phyloP scores from a whole-genome alignment of 169 alveolate genomes.

The Eimeria acervulina region DNA sequence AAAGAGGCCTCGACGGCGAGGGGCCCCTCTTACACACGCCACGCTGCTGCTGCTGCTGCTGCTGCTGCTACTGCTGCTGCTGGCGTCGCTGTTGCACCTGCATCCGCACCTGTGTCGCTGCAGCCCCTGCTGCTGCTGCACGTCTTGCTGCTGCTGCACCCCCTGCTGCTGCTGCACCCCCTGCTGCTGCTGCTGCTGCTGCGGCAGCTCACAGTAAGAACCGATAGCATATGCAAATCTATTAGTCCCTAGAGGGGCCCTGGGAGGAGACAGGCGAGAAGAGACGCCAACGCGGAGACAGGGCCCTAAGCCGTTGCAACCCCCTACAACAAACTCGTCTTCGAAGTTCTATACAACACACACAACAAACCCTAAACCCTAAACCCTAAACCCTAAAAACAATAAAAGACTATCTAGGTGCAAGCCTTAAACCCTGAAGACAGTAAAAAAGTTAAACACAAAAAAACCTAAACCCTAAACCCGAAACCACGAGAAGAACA shows the following conservation, averaged over 20 bases:
- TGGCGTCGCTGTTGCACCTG: not conserved
- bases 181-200: not conserved
- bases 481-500: no score
- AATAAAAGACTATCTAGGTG: no score
- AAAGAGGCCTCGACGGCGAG: conserved; percentile 27
- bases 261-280: conserved; percentile 84
- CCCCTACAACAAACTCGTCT: not conserved
- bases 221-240: conserved; percentile 86
- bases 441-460: no score
- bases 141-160: not conserved
- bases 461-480: no score
- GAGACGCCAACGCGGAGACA: conserved; percentile 87
- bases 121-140: not conserved
- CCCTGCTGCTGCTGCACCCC: not conserved
- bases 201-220: conserved; percentile 24
- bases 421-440: not conserved
- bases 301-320: conserved; percentile 70
- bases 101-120: not conserved
- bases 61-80: not conserved
- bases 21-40: conserved; percentile 10
- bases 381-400: not conserved
- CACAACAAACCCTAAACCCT: no score
- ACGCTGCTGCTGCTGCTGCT: not conserved
- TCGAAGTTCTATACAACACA: not conserved
- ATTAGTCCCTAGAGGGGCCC: conserved; percentile 87